phyloP scores from a whole-genome alignment of 805 yeast species.

The Myxozyma monticola region DNA sequence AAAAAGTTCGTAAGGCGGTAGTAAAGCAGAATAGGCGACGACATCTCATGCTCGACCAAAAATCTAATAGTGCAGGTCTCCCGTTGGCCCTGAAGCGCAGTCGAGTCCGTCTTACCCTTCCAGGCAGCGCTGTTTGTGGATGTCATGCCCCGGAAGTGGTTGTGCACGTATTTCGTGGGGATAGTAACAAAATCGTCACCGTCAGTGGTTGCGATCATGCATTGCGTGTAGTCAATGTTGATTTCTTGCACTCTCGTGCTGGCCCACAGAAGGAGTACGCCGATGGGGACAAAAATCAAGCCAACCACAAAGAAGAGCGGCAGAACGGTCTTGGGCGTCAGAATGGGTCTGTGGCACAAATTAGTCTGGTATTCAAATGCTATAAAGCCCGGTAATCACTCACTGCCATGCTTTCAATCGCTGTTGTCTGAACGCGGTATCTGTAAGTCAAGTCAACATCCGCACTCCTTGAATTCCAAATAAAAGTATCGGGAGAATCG shows the following conservation, averaged over 20 bases:
- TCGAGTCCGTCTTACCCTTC: constrained; percentile 9
- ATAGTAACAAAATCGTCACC: constrained; percentile 49
- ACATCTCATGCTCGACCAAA: constrained; percentile 66
- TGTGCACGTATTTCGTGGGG: constrained; percentile 57
- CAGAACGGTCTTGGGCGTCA: constrained; percentile 86
- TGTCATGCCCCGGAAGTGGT: constrained; percentile 57
- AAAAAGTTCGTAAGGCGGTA: constrained; percentile 86
- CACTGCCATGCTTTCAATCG: constrained; percentile 65
- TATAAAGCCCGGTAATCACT: constrained; percentile 1
- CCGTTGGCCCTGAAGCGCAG: constrained; percentile 32
- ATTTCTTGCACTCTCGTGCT: constrained; percentile 74
- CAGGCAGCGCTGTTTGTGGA: constrained; percentile 34
- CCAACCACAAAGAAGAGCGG: constrained; percentile 77
- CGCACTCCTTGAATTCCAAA: neutral
- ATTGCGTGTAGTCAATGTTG: constrained; percentile 71
- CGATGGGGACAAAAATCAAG: constrained; percentile 83
- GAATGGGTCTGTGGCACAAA: constrained; percentile 57
- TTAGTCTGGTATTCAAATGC: neutral
- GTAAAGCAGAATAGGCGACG: constrained; percentile 71
- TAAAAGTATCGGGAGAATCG: neutral
- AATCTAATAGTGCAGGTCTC: constrained; percentile 66
- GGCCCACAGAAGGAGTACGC: constrained; percentile 79
- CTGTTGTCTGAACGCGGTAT: constrained; percentile 53
- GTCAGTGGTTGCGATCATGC: constrained; percentile 55
- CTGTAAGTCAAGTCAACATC: constrained; percentile 7